These are phyloP conservation scores for Rhizopus microsporus DNA, from an alignment of 371 early-diverging fungal species.

Conservation along the genomic window DNA sequence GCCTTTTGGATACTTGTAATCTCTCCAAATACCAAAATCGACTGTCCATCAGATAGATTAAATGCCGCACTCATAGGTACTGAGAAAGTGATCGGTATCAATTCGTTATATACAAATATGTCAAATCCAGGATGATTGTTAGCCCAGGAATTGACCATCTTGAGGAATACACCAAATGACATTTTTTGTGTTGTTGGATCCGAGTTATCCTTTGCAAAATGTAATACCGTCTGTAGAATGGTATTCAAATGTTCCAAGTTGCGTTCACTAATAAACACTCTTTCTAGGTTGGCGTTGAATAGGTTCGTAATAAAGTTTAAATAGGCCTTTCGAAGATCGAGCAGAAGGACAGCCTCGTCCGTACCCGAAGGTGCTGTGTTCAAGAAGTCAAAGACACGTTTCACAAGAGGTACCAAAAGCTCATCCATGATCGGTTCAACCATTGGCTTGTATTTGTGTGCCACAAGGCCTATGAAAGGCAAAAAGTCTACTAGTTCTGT, in stretches of 20 bases:
- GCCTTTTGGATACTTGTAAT: constrained; percentile 77
- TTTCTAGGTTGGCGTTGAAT: constrained; percentile 81
- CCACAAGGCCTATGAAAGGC: constrained; percentile 81
- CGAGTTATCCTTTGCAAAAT: constrained; percentile 73
- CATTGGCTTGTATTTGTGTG: constrained; percentile 83
- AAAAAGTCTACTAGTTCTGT: constrained; percentile 87
- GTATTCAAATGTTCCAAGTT: constrained; percentile 73
- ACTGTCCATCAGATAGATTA: constrained; percentile 80
- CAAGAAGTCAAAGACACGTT: constrained; percentile 82
- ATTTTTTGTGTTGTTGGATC: constrained; percentile 79
- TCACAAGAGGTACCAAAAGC: constrained; percentile 78
- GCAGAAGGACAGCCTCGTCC: constrained; percentile 80
- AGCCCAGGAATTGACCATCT: constrained; percentile 82
- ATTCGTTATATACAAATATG: constrained; percentile 79
- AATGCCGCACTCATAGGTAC: constrained; percentile 80
- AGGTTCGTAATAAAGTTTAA: constrained; percentile 79
- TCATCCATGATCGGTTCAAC: constrained; percentile 68
- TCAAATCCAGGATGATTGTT: constrained; percentile 59
- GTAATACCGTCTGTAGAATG: constrained; percentile 78
- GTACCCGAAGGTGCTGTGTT: constrained; percentile 85
- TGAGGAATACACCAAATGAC: constrained; percentile 81
- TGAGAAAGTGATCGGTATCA: constrained; percentile 79
- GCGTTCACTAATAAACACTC: constrained; percentile 74
- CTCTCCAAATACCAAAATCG: constrained; percentile 80
- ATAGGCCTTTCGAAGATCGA: constrained; percentile 82